Percentiles rank a stretch among this genome's conserved stretches.
Evolutionary conservation across 164 flowering plant species (phyloP).

Genomic region (Houttuynia cordata): DNA sequence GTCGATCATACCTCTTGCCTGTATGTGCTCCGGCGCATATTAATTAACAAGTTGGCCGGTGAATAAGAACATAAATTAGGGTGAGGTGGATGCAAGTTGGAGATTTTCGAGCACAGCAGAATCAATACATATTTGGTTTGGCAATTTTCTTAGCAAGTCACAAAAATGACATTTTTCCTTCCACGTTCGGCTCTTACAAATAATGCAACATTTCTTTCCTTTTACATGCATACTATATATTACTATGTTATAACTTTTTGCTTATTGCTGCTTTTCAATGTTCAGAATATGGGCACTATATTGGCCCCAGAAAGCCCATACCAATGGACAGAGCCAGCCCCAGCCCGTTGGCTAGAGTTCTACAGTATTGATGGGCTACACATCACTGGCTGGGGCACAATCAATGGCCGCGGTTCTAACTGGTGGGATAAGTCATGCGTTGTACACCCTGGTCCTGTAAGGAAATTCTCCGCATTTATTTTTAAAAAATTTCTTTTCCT

Average conservation of each 20-base stretch:
- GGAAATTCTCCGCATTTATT: background rate
- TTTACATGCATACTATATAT: background rate
- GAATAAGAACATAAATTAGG: too few species aligned
- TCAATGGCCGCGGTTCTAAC: background rate
- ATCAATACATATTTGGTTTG: too few species aligned
- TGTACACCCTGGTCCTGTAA: background rate
- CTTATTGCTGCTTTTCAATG: background rate
- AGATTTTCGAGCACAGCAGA: too few species aligned
- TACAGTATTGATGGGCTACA: background rate
- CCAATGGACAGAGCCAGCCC: background rate
- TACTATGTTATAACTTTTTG: background rate
- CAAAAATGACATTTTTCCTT: too few species aligned
- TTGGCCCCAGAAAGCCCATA: background rate
- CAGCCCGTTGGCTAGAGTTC: background rate
- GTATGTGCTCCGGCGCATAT: too few species aligned
- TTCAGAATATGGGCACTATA: background rate
- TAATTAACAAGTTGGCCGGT: too few species aligned
- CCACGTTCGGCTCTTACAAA: too few species aligned
- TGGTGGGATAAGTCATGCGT: background rate
- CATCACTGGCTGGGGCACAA: background rate
- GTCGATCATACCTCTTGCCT: too few species aligned
- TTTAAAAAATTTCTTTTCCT: background rate
- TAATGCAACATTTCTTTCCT: background rate
- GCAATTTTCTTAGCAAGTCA: too few species aligned
- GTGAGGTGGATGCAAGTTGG: too few species aligned